These are phyloP conservation scores for Stagonosporopsis tanaceti DNA, from an alignment of 2,329 filamentous ascomycete species.

Conservation along the genomic window DNA sequence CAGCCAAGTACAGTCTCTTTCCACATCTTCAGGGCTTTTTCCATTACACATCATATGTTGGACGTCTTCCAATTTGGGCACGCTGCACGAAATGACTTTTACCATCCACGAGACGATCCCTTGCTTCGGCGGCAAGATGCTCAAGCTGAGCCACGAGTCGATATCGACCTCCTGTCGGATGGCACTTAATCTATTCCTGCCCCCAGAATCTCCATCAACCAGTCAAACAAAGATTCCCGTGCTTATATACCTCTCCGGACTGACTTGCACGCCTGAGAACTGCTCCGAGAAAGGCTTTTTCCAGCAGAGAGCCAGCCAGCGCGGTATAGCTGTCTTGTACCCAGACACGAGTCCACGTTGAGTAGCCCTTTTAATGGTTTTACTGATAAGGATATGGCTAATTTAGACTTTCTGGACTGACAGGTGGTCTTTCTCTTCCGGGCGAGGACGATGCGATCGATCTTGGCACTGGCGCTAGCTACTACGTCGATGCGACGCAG, in stretches of 20 bases:
- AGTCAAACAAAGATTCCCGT: not conserved
- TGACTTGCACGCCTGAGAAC: not conserved
- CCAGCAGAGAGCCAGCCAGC: not conserved
- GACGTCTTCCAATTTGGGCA: not conserved
- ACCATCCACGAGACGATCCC: not conserved
- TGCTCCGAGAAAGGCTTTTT: constrained; percentile 1
- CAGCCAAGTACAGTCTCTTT: not conserved
- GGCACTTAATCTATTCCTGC: not conserved
- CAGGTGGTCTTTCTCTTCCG: not conserved
- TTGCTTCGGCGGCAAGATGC: not conserved
- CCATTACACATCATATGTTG: not conserved
- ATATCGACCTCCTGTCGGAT: not conserved
- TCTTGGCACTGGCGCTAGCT: not conserved
- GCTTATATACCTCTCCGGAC: not conserved
- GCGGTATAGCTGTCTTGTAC: not conserved
- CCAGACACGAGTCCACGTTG: not conserved
- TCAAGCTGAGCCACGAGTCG: not conserved
- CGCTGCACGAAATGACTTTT: not conserved
- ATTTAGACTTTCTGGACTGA: not conserved
- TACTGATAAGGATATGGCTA: not conserved
- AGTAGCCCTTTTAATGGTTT: not conserved
- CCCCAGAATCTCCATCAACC: not conserved
- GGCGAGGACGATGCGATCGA: not conserved
- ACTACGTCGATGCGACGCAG: not conserved
- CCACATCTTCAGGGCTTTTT: not conserved